These are phyloP conservation scores for Herpetospermum pedunculosum DNA, from an alignment of 306 rosid species.

Conservation along the genomic window DNA sequence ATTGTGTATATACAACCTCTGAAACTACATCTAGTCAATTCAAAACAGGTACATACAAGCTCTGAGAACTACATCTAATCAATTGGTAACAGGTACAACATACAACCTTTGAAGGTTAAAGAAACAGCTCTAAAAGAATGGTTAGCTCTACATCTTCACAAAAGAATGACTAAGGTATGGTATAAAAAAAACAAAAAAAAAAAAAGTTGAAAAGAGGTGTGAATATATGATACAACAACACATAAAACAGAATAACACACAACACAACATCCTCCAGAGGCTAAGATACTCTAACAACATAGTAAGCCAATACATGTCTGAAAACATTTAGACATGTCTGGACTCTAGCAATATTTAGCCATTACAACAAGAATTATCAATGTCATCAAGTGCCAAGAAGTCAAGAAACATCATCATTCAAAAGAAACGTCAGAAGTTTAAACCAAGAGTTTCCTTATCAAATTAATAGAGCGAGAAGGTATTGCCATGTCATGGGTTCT, in stretches of 20 bases:
- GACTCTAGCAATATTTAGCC: constrained; percentile 56
- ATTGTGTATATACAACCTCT: background rate
- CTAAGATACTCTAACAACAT: constrained; percentile 65
- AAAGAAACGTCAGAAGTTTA: constrained; percentile 42
- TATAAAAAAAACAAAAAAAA: constrained; percentile 13
- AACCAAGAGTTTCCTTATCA: constrained; percentile 38
- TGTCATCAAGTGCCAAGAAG: constrained; percentile 45
- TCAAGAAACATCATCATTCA: constrained; percentile 34
- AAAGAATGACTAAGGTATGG: constrained; percentile 28
- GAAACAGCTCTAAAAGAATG: constrained; percentile 30
- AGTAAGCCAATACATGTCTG: constrained; percentile 34
- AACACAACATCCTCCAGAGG: constrained; percentile 48
- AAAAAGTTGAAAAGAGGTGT: constrained; percentile 13
- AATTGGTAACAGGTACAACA: background rate
- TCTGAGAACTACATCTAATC: background rate
- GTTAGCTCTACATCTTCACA: constrained; percentile 52
- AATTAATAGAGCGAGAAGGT: constrained; percentile 21
- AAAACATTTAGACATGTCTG: constrained; percentile 45
- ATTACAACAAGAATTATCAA: constrained; percentile 46
- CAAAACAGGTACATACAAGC: background rate
- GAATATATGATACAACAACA: constrained; percentile 38
- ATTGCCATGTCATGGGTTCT: background rate
- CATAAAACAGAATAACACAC: constrained; percentile 40
- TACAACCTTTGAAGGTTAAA: constrained; percentile 24
- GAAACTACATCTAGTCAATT: background rate